Percentiles rank a stretch among this genome's conserved stretches.
Evolutionary conservation across 1,284 basidiomycete genomes (phyloP).

Genomic region (Leccinum griseonigrum): DNA sequence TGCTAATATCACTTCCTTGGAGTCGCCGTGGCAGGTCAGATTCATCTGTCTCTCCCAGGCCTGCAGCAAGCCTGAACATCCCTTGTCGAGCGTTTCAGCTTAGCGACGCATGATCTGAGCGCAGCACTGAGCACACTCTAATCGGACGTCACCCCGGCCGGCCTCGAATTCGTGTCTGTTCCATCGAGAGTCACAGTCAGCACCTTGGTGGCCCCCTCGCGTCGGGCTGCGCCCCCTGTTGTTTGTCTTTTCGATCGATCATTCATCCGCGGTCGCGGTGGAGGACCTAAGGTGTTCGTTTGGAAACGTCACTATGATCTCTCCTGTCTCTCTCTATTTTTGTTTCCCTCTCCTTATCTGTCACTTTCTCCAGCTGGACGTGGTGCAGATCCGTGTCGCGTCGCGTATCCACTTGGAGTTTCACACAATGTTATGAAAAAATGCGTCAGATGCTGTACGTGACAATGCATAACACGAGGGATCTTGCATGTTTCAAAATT

Average conservation of each 20-base stretch:
- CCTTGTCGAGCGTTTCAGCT: not conserved
- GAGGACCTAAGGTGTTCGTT: not conserved
- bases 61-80: constrained; percentile 5
- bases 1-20: not conserved
- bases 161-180: not conserved
- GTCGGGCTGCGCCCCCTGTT: not conserved
- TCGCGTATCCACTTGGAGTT: not conserved
- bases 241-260: not conserved
- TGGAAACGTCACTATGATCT: not conserved
- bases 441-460: not conserved
- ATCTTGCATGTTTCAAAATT: not conserved
- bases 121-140: not conserved
- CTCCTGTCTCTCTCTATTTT: not conserved
- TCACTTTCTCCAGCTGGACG: not conserved
- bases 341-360: not conserved
- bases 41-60: not conserved
- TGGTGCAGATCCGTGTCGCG: not conserved
- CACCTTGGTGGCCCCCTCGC: not conserved
- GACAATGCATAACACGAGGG: not conserved
- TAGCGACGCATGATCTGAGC: constrained; percentile 3
- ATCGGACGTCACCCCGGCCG: not conserved
- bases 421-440: constrained; percentile 2
- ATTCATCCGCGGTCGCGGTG: not conserved
- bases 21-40: not conserved
- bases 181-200: not conserved